Base-by-base conservation (phyloP, 345 rosid genomes). In the Trapa incisa region DNA sequence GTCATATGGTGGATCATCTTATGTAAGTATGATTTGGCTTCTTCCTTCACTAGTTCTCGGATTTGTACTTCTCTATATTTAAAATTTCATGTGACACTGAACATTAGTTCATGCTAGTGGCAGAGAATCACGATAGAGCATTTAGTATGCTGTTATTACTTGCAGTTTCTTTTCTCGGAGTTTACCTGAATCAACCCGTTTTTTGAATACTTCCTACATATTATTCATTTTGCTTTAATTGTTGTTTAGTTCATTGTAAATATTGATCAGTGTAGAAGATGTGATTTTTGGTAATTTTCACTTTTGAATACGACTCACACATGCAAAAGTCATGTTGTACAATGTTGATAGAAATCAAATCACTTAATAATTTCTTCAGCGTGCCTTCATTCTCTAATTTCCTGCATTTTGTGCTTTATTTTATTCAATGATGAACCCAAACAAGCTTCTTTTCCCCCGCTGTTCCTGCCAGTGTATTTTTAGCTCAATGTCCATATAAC, bases 1-100 rank as follows among this genome's bases (percentile, higher is more conserved):
- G 73, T 83, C 91, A 29, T 80, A 81, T 60, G 99, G 99, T 15
- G 99, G 99, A 74, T 82, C 75, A 67, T 89, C 99, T 65, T 94
- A 74, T 72, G 99, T 94, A 83, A 87, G 99, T 85, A 66, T 45
- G 11, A 6, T 45, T 45, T 1, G 8, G 11, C 11, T 45, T 45
- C 39, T 16, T 32, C 36, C 14, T 37, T 63, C 58, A 53, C 22
- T 53, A 53, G 58, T 33, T 17, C 48, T 45, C 12, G 11, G 11
- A 45, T 7, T 45, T 45, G 48, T 45, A 22, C 11, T 45, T 45
- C 48, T 45, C 48, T 45, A 11, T 41, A 41, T 45, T 11, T 3
- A 45, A 7, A 7, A 7, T 45, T 45, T 0, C 13, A 45, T 45
- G 48, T 6, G 9, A 7, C 9, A 6, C 48, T 1, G 12, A 45